A percentile compares a stretch with the other conserved stretches of the same genome.
Evolutionary conservation across 441 rosid species (phyloP).

Genomic region (Melastoma candidum): DNA sequence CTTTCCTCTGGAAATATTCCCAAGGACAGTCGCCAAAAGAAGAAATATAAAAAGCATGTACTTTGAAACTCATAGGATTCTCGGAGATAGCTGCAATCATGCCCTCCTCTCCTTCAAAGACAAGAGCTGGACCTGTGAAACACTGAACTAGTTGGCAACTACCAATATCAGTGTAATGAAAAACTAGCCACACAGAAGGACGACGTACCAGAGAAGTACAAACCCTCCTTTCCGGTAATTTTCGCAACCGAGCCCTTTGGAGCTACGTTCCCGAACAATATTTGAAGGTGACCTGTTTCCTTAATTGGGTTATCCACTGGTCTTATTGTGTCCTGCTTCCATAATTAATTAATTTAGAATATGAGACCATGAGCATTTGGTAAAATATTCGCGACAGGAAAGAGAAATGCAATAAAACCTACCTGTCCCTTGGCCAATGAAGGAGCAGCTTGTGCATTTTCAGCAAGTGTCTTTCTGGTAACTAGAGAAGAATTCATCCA

Average conservation of each 20-base stretch:
- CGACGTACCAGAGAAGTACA: slow-evolving; percentile 73
- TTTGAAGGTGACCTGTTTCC: slow-evolving; percentile 87
- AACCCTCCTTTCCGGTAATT: slow-evolving; percentile 97
- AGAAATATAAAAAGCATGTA: slow-evolving; percentile 12
- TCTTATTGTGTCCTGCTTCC: slow-evolving; percentile 65
- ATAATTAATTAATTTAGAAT: not conserved
- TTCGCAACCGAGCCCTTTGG: slow-evolving; percentile 97
- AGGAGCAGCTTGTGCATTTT: slow-evolving; percentile 59
- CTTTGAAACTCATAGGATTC: slow-evolving; percentile 78
- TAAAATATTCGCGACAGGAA: not conserved
- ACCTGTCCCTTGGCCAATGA: slow-evolving; percentile 79
- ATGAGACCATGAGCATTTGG: slow-evolving; percentile 1
- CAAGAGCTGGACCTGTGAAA: slow-evolving; percentile 86
- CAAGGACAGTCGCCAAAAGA: slow-evolving; percentile 18
- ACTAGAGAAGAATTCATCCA: slow-evolving; percentile 29
- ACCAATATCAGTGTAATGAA: not conserved
- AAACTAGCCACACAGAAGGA: slow-evolving; percentile 1
- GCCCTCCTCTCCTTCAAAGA: slow-evolving; percentile 94
- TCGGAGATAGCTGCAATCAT: slow-evolving; percentile 82
- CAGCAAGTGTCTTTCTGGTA: slow-evolving; percentile 87
- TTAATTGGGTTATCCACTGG: slow-evolving; percentile 77
- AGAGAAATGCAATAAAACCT: slow-evolving; percentile 5
- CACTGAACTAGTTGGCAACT: not conserved
- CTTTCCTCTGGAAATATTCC: slow-evolving; percentile 18
- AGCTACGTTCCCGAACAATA: slow-evolving; percentile 80